Base-by-base conservation (phyloP, 192 early-diverging fungal genomes). In the Coemansia sp. region DNA sequence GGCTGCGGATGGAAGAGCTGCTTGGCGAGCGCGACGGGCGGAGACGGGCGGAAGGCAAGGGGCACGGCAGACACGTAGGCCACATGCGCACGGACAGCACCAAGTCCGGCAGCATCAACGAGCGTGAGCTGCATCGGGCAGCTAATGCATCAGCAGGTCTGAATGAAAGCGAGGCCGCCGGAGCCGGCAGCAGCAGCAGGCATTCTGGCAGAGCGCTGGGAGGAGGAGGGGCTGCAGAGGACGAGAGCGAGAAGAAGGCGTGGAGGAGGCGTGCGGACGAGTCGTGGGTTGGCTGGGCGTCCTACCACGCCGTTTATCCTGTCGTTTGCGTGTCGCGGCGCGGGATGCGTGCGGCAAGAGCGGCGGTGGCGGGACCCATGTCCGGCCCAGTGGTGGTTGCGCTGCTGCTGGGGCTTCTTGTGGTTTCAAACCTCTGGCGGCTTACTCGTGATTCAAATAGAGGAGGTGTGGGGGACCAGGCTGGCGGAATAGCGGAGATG, bases 1-100 rank as follows among this genome's bases (percentile, higher is more conserved):
- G 81, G 2, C 50, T 84, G 72, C 76, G 81, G 13, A 72, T 84
- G 77, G 77, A 84, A 43, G 76, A 84, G 65, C 18, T 84, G 49
- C 19, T 84, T 38, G 70, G 70, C 44, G 70, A 60, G 19, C 61
- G 61, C 13, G 21, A 21, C 21, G 42, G 21, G 4, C 12, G 23
- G 13, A 49, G 15, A 26, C 47, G 48, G 15, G 38, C 42, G 15
- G 59, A 59, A 4, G 48, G 37, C 21, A 18, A 11, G 21, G 58
- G 40, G 38, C 12, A 12, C 5, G 21, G 26, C 37, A 40, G n/a
- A 43, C 32, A 26, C 12, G 11, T 11, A 16, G 13, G 13, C 21
- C 42, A 50, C 11, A 9, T 12, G 48, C 40, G 8, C 23, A 45
- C 15, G 1, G 49, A 70, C 12, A 32, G 49, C n/a, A 62, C 41